Evolutionary conservation across 2,329 filamentous ascomycete species (phyloP).

Genomic region (Cladosporium sp.): DNA sequence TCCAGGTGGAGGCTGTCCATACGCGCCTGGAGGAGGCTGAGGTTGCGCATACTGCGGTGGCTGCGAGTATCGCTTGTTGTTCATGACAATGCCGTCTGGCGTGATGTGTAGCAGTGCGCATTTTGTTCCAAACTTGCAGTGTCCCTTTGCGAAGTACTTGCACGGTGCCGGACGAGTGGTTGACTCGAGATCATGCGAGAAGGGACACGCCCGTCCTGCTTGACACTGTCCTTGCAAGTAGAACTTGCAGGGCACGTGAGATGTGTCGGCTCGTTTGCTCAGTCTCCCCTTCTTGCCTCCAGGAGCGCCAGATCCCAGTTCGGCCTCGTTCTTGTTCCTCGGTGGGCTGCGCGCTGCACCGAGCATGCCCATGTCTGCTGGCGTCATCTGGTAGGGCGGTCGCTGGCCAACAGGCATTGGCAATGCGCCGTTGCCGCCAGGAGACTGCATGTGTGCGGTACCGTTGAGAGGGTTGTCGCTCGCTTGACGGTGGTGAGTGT

Average conservation of each 20-base stretch:
- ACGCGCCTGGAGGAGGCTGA: slow-evolving; percentile 18
- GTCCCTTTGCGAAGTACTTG: slow-evolving; percentile 99
- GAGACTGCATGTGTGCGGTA: slow-evolving; percentile 9
- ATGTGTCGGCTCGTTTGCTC: slow-evolving; percentile 62
- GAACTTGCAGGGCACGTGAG: slow-evolving; percentile 99
- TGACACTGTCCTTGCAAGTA: slow-evolving; percentile 94
- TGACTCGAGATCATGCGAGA: slow-evolving; percentile 85
- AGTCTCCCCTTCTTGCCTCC: slow-evolving; percentile 11
- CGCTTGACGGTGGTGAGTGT: slow-evolving; percentile 3
- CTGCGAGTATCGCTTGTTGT: slow-evolving; percentile 58
- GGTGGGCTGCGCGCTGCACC: slow-evolving; percentile 40
- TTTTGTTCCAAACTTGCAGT: slow-evolving; percentile 98
- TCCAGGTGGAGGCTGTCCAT: slow-evolving; percentile 26
- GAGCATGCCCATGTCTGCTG: slow-evolving; percentile 27
- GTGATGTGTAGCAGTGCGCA: slow-evolving; percentile 96
- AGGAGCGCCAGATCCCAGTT: neutral
- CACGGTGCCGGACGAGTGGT: slow-evolving; percentile 81
- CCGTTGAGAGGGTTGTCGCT: slow-evolving; percentile 7
- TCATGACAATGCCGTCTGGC: slow-evolving; percentile 87
- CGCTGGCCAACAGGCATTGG: slow-evolving; percentile 26
- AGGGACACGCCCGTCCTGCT: slow-evolving; percentile 92
- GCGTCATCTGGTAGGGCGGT: slow-evolving; percentile 17
- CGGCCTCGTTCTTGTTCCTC: slow-evolving; percentile 45
- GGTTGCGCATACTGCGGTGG: slow-evolving; percentile 17
- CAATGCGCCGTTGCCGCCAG: slow-evolving; percentile 22